Evolutionary conservation across 768 basidiomycete genomes (phyloP).

Genomic region (Galerina marginata): DNA sequence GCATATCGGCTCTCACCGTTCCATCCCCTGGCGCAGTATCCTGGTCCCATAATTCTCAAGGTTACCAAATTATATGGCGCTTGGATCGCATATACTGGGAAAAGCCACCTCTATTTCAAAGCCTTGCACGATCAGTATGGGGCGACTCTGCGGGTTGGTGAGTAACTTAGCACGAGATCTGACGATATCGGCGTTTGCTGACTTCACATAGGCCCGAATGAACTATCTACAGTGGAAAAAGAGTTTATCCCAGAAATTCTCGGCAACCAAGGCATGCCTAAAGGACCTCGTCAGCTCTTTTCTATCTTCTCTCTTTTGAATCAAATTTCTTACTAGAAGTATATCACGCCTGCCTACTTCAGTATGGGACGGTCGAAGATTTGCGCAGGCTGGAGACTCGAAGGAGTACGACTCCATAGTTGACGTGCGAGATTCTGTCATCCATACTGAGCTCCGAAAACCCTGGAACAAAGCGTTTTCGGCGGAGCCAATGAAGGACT

Average conservation of each 20-base stretch:
- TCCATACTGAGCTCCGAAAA: slow-evolving; percentile 41
- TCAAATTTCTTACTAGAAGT: background rate
- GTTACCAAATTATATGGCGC: slow-evolving; percentile 44
- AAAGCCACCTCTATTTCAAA: slow-evolving; percentile 47
- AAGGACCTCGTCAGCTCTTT: slow-evolving; percentile 38
- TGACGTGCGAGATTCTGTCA: slow-evolving; percentile 32
- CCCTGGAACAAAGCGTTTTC: slow-evolving; percentile 46
- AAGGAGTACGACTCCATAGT: slow-evolving; percentile 28
- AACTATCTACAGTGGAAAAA: slow-evolving; percentile 44
- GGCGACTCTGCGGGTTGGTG: slow-evolving; percentile 58
- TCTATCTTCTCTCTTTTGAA: background rate
- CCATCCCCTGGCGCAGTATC: slow-evolving; percentile 52
- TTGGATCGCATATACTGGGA: slow-evolving; percentile 38
- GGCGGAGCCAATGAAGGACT: slow-evolving; percentile 34
- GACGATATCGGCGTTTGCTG: background rate
- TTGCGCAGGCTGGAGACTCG: slow-evolving; percentile 17
- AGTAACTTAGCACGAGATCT: slow-evolving; percentile 2
- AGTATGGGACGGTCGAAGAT: slow-evolving; percentile 38
- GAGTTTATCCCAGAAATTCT: slow-evolving; percentile 37
- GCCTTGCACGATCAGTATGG: slow-evolving; percentile 57
- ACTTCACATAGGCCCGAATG: slow-evolving; percentile 45
- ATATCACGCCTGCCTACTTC: background rate
- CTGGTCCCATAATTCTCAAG: slow-evolving; percentile 47
- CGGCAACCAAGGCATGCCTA: slow-evolving; percentile 46
- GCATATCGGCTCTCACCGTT: slow-evolving; percentile 51